Conservation (phyloP, 2,329 filamentous ascomycete genomes). For the Didymella exigua region DNA sequence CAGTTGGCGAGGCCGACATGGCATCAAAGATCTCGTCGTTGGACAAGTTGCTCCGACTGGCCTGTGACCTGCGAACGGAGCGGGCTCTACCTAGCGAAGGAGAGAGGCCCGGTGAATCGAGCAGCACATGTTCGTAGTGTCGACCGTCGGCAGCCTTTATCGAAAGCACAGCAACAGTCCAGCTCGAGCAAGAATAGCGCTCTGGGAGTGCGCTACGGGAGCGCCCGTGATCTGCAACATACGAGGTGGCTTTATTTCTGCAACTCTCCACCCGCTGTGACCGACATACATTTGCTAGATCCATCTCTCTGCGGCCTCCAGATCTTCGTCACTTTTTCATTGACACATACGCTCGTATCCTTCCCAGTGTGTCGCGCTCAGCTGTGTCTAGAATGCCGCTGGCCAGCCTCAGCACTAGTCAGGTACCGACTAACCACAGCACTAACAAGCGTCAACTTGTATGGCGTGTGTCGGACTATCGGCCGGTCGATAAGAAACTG, state of each 20-base stretch:
- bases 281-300: neutral
- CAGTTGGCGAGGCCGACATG: neutral
- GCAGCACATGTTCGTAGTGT: neutral
- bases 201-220: conserved; percentile 15
- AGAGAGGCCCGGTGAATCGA: neutral
- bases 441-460: conserved; percentile 1
- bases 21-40: neutral
- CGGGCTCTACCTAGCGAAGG: neutral
- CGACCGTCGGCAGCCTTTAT: neutral
- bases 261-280: neutral
- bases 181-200: conserved; percentile 9
- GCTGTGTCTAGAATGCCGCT: neutral
- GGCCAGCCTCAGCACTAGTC: conserved; percentile 12
- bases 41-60: neutral
- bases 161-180: conserved; percentile 3
- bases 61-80: neutral
- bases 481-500: conserved; percentile 9
- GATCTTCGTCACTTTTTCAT: neutral
- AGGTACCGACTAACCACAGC: conserved; percentile 8
- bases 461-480: conserved; percentile 4
- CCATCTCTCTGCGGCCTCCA: neutral
- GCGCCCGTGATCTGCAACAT: conserved; percentile 26
- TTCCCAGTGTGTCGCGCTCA: neutral
- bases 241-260: neutral
- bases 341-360: no score